Base-by-base conservation (phyloP, 2,329 filamentous ascomycete species). In the Aureobasidium mangrovei region DNA sequence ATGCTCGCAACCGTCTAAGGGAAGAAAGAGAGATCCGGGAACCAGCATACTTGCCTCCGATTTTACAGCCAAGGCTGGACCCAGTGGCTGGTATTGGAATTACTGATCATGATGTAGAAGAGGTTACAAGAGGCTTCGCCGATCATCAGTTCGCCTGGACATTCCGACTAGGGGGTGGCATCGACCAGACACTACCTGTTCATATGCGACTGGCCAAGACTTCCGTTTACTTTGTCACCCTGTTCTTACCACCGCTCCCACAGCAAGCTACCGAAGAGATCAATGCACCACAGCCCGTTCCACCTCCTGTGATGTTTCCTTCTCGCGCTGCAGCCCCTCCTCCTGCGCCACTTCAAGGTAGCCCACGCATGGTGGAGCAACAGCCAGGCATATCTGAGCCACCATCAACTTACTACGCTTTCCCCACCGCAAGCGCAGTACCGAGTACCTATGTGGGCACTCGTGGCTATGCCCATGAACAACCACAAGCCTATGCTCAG, bases 21-120 rank as follows among this genome's bases (percentile, higher is more conserved):
- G 69, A 72, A 36, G 76, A 78, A 58, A 64, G 72, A 46, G 72
- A 75, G 39, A 64, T 67, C 31, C 69, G 72, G 36, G 75, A 78
- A 54, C 75, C 76, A 10, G 64, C 74, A 29, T 77, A 75, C 58
- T 71, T 77, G 63, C 70, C 76, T 27, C 74, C 75, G 4, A 78
- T 78, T 27, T 57, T 66, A n/a, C 70, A 69, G 12, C 66, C 67
- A 8, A 62, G 71, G 4, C 67, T 74, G 38, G 72, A 75, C 59
- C 70, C 71, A 8, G 62, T 76, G 44, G 65, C 70, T 12, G 64
- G 65, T 27, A 63, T 75, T 7, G 64, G 65, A 28, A 63, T 74
- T 6, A 60, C 62, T 3, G 71, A 75, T 40, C 64, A 63, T 4
- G 72, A 77, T 52, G 66, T 74, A 10, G 73, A 75, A 24, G 65